These are phyloP conservation scores for Hypocreales sp. DNA, from an alignment of 2,329 filamentous ascomycete genomes.

Conservation along the genomic window DNA sequence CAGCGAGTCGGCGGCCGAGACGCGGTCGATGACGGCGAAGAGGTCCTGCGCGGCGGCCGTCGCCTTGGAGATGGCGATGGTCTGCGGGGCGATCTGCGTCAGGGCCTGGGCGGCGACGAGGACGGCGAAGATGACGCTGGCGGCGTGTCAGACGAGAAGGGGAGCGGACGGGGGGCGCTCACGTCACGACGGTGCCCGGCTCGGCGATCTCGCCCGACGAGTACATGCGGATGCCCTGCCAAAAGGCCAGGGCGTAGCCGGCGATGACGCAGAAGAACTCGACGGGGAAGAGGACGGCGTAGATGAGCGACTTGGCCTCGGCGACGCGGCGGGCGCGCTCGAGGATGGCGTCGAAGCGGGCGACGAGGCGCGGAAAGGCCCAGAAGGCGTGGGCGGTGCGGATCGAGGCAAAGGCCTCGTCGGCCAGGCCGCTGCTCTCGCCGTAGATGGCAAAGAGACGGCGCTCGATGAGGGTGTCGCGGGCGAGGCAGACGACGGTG, in stretches of 20 bases:
- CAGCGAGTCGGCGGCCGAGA: constrained; percentile 26
- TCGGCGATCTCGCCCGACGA: constrained; percentile 24
- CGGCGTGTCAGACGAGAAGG: no score
- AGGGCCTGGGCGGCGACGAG: constrained; percentile 28
- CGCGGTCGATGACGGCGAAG: constrained; percentile 30
- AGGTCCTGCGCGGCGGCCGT: constrained; percentile 29
- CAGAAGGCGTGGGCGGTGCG: constrained; percentile 35
- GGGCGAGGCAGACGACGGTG: constrained; percentile 18
- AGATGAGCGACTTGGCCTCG: constrained; percentile 25
- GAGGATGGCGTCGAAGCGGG: constrained; percentile 25
- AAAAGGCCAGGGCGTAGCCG: constrained; percentile 33
- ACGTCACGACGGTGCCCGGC: constrained; percentile 29
- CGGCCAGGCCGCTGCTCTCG: constrained; percentile 26
- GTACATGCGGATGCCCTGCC: constrained; percentile 33
- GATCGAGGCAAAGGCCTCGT: constrained; percentile 32
- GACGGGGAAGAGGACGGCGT: constrained; percentile 25
- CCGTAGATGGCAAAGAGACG: constrained; percentile 27
- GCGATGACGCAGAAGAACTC: constrained; percentile 32
- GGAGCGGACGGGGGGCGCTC: not conserved
- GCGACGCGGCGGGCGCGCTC: constrained; percentile 22
- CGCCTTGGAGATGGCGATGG: constrained; percentile 27
- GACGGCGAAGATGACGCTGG: constrained; percentile 27
- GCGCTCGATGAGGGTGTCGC: constrained; percentile 26
- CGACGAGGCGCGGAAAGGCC: constrained; percentile 25
- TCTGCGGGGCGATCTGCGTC: constrained; percentile 30